Evolutionary conservation across 768 basidiomycete species (phyloP).

Genomic region (Imleria badia): DNA sequence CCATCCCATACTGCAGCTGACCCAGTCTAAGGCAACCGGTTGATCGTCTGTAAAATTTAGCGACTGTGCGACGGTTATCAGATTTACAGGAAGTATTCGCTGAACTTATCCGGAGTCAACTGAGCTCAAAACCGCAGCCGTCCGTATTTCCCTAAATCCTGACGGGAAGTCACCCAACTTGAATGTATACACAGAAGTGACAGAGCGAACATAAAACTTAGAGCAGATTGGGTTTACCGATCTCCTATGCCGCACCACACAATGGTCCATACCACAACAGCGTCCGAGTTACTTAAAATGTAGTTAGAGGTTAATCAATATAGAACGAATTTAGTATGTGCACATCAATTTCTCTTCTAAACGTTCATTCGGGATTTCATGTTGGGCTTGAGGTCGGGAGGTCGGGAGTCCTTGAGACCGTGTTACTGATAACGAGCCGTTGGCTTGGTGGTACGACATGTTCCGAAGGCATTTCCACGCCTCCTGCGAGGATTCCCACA

Average conservation of each 20-base stretch:
- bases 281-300: conserved; percentile 3
- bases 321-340: conserved; percentile 16
- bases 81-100: too few species aligned
- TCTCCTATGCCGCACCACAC: background rate
- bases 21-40: too few species aligned
- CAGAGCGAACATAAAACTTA: background rate
- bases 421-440: conserved; percentile 33
- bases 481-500: conserved; percentile 65
- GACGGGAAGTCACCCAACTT: too few species aligned
- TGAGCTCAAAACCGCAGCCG: too few species aligned
- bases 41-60: too few species aligned
- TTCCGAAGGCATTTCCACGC: conserved; percentile 51
- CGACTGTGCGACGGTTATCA: too few species aligned
- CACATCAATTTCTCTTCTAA: background rate
- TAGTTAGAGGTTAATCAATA: conserved; percentile 3
- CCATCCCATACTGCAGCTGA: too few species aligned
- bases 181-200: conserved; percentile 6
- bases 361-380: background rate
- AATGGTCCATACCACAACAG: background rate
- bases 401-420: conserved; percentile 7
- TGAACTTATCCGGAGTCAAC: too few species aligned
- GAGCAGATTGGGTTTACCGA: background rate
- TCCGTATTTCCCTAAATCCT: too few species aligned
- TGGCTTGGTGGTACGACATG: conserved; percentile 47
- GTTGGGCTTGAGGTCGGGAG: background rate